Evolutionary conservation across 179 eudicot species (phyloP).

Genomic region (Drosera spatulata): DNA sequence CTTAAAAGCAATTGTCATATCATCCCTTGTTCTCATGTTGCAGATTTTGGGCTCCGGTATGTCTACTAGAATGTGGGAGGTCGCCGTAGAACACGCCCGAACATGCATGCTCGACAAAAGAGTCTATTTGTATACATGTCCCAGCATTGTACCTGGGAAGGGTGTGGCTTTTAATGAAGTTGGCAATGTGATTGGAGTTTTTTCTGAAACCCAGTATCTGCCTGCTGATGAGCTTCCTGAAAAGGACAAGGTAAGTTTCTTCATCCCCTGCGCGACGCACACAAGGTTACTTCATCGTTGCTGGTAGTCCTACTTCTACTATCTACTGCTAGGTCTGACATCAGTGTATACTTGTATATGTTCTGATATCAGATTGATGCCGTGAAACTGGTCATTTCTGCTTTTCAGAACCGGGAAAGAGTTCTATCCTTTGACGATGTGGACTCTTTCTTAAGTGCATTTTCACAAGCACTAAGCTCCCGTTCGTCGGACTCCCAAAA

Average conservation of each 20-base stretch:
- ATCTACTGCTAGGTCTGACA: too few species aligned
- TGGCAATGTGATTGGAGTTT: slow-evolving; percentile 59
- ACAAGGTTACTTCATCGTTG: background rate
- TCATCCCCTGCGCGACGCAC: background rate
- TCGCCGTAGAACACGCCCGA: slow-evolving; percentile 70
- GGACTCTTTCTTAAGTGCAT: slow-evolving; percentile 21
- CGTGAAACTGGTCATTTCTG: slow-evolving; percentile 25
- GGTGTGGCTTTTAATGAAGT: slow-evolving; percentile 65
- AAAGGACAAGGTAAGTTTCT: slow-evolving; percentile 47
- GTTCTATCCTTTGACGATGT: slow-evolving; percentile 31
- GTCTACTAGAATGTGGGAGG: slow-evolving; percentile 96
- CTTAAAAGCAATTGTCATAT: background rate
- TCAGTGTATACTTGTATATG: slow-evolving; percentile 11
- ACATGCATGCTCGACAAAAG: slow-evolving; percentile 57
- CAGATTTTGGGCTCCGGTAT: slow-evolving; percentile 89
- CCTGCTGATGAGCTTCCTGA: slow-evolving; percentile 53
- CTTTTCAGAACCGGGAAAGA: slow-evolving; percentile 35
- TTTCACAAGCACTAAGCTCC: slow-evolving; percentile 10
- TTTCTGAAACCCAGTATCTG: slow-evolving; percentile 42
- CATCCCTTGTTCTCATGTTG: slow-evolving; percentile 1
- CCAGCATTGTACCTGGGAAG: slow-evolving; percentile 30
- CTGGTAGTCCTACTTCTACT: slow-evolving; percentile 5
- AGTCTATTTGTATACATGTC: slow-evolving; percentile 45
- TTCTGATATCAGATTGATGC: slow-evolving; percentile 24
- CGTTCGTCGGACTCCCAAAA: slow-evolving; percentile 10